Evolutionary conservation across 139 green algal genomes (phyloP).

Genomic region (Tetratostichococcus sp.): DNA sequence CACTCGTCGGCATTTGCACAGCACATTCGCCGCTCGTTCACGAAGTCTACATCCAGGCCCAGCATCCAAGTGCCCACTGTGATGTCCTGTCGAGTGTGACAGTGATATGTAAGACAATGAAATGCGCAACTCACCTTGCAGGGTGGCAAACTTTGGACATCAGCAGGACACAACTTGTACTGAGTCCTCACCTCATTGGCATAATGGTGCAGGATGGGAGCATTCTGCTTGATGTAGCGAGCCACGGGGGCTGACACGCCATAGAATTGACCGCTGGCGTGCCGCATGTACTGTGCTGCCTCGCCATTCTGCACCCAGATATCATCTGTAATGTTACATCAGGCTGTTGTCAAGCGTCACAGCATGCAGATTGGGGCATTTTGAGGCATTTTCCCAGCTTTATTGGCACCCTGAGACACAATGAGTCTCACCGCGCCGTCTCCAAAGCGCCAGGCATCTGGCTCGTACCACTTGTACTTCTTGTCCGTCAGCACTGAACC

Average conservation of each 20-base stretch:
- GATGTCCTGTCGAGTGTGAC: too few relatives aligned
- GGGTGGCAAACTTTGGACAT: background rate
- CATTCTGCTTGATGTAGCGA: slow-evolving; percentile 46
- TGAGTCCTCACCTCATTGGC: background rate
- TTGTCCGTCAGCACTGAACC: slow-evolving; percentile 52
- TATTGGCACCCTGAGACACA: too few relatives aligned
- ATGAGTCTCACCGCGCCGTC: slow-evolving; percentile 22
- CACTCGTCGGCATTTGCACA: slow-evolving; percentile 42
- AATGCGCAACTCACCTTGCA: background rate
- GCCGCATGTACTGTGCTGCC: slow-evolving; percentile 38
- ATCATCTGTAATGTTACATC: too few relatives aligned
- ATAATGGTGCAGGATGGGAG: slow-evolving; percentile 48
- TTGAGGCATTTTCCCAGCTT: too few relatives aligned
- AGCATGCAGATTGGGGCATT: too few relatives aligned
- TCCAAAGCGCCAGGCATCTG: slow-evolving; percentile 58
- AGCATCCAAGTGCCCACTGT: slow-evolving; percentile 67
- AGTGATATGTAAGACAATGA: too few relatives aligned
- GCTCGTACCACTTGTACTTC: slow-evolving; percentile 55
- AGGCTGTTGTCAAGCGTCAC: too few relatives aligned
- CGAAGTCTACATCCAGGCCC: slow-evolving; percentile 59
- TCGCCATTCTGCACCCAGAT: background rate
- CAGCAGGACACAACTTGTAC: too few relatives aligned
- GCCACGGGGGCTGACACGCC: slow-evolving; percentile 47
- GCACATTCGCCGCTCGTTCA: slow-evolving; percentile 61
- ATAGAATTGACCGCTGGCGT: slow-evolving; percentile 51